phyloP scores from a whole-genome alignment of 129 eudicot genomes.

The Oenanthe sinensis region DNA sequence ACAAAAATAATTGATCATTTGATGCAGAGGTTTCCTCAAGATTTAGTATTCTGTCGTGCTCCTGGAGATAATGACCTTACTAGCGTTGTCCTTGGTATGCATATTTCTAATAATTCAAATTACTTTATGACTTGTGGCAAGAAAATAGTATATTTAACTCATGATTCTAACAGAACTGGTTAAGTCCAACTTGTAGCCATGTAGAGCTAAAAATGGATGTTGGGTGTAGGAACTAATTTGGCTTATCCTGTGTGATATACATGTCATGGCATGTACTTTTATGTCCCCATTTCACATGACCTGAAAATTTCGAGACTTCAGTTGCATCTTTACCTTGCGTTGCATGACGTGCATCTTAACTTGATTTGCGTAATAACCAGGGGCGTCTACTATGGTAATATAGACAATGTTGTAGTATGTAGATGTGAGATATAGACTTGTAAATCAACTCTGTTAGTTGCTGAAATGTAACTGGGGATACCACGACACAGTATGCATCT shows the following conservation, averaged over 20 bases:
- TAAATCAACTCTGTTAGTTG: neutral
- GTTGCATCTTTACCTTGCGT: neutral
- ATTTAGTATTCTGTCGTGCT: slow-evolving; percentile 85
- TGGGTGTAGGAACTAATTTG: neutral
- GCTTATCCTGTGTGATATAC: neutral
- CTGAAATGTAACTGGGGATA: neutral
- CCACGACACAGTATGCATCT: neutral
- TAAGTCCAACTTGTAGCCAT: neutral
- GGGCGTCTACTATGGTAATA: neutral
- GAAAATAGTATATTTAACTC: neutral
- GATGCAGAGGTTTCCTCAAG: slow-evolving; percentile 67
- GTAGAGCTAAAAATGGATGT: neutral
- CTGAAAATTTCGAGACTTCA: neutral
- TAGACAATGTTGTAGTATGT: neutral
- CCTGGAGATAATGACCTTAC: slow-evolving; percentile 71
- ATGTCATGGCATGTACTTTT: neutral
- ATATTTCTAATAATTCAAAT: neutral
- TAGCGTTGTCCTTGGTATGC: slow-evolving; percentile 56
- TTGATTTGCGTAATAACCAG: neutral
- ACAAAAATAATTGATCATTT: slow-evolving; percentile 47
- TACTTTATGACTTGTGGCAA: neutral
- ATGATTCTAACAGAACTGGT: neutral
- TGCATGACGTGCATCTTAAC: neutral
- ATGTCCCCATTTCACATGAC: neutral
- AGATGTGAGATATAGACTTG: neutral